Base-by-base conservation (phyloP, 805 yeast species). In the Starmerella khaoyaiensis region DNA sequence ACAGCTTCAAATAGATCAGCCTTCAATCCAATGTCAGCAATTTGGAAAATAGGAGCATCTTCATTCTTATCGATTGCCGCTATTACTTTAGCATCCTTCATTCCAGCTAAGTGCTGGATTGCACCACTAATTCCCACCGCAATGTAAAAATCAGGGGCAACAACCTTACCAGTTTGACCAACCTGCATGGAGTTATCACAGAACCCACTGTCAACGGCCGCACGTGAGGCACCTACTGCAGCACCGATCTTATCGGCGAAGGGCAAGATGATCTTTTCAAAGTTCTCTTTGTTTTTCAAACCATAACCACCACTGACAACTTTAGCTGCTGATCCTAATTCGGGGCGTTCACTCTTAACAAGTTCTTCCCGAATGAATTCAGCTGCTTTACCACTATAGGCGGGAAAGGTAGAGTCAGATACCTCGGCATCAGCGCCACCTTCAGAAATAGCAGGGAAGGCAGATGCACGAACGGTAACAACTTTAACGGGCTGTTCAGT, bases 71-170 rank as follows among this genome's bases (percentile, higher is more conserved):
- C 87, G 44, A 87, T 81, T 27, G 95, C 94, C 22, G 84, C 96
- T 58, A 87, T 83, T 24, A 76, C 74, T 64, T 84, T 87, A 29
- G 95, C 72, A 57, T 87, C 96, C 62, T 86, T 87, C 96, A 87
- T 87, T 47, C 98, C 98, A 1, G 98, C 98, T 53, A 90, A 65
- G 62, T 87, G 98, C 64, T 87, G 98, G 54, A 87, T 87, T 22
- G 98, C 98, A 45, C 98, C 98, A 16, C 94, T 79, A 40, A 90
- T 73, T 46, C 98, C 98, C 28, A 86, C 75, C 3, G 96, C 97
- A 31, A 90, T 61, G 58, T 90, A 90, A 45, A 86, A 68, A 28
- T 86, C 94, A 28, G 98, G 98, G 6, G 97, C 97, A 23, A 90
- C 93, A 37, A 86, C 86, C 60, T 90, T 90, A 51, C 98, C 98